Evolutionary conservation across 2,329 filamentous ascomycete species (phyloP).

Genomic region (Aspergillus pseudotamarii): DNA sequence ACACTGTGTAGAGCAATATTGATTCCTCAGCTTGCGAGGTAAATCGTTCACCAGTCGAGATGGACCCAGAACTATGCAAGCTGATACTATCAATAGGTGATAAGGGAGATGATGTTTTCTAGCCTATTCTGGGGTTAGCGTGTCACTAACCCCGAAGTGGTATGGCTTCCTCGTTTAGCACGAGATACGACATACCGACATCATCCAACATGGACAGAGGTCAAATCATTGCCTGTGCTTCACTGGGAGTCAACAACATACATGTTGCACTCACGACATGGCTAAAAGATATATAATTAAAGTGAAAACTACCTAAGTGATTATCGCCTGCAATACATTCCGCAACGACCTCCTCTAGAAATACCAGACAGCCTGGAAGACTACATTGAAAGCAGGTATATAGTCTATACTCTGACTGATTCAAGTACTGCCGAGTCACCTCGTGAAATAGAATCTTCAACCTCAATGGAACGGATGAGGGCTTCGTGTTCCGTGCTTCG

Average conservation of each 20-base stretch:
- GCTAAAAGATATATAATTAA: no score
- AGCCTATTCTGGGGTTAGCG: neutral
- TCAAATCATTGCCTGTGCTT: no score
- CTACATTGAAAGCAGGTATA: neutral
- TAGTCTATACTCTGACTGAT: conserved; percentile 6
- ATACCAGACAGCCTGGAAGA: neutral
- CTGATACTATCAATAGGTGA: neutral
- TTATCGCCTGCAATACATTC: no score
- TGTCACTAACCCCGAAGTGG: neutral
- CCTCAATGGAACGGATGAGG: conserved; percentile 38
- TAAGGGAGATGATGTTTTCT: neutral
- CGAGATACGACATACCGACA: no score
- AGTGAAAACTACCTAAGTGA: no score
- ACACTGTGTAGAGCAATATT: neutral
- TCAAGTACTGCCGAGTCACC: neutral
- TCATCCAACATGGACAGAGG: no score
- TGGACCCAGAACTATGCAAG: neutral
- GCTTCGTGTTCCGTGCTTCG: conserved; percentile 32
- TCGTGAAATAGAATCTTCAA: conserved; percentile 39
- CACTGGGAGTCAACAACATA: no score
- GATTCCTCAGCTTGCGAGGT: neutral
- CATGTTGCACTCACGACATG: no score
- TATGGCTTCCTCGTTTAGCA: neutral
- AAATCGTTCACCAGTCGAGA: neutral
- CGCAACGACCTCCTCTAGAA: no score